Evolutionary conservation across 495 filamentous ascomycete species (phyloP), one percentile per base, ranked within the genome.

Genomic region (Cercophora sp.): DNA sequence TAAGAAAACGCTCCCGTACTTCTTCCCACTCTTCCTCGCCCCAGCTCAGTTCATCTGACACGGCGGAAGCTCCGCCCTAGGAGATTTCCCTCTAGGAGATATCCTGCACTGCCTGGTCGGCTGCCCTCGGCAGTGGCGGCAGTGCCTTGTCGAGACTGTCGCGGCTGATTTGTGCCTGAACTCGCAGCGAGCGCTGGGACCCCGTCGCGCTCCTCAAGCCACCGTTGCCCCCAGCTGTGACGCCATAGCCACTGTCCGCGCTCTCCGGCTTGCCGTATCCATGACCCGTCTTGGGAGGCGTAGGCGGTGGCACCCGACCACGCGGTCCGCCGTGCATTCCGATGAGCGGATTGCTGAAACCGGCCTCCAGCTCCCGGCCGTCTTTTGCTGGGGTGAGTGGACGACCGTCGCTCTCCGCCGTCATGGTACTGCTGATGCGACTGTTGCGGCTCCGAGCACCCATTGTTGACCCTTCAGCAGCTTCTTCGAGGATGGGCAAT

Each of bases 401-500:
- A 18, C 70, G 66, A 42, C 69, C 60, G 48, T 76, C 80, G 46
- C 70, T 74, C 18, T 67, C 67, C 10, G 59, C 47, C 39, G 48
- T 40, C 37, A 45, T 24, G n/a, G 48, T 43, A 41, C 80, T 65
- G 47, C 71, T 75, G 42, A 69, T 42, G 23, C 48, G 61, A 39
- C 81, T 70, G 35, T 65, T 69, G 9, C 61, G 65, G 41, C 67
- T 76, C 24, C 65, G 70, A 27, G 67, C 80, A 3, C 85, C 82
- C 16, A 48, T 37, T 4, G 84, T 82, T 49, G 87, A 91, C 3
- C 81, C 86, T 68, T 96, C 93, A 10, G 84, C 87, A 22, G 85
- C 86, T 72, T 98, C 93, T 49, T 96, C 90, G 6, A 98, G 89
- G 42, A 96, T 85, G 1, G 93, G 93, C n/a, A 98, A 69, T 20